Conservation (phyloP, 169 alveolate species). For the Toxoplasma gondii region DNA sequence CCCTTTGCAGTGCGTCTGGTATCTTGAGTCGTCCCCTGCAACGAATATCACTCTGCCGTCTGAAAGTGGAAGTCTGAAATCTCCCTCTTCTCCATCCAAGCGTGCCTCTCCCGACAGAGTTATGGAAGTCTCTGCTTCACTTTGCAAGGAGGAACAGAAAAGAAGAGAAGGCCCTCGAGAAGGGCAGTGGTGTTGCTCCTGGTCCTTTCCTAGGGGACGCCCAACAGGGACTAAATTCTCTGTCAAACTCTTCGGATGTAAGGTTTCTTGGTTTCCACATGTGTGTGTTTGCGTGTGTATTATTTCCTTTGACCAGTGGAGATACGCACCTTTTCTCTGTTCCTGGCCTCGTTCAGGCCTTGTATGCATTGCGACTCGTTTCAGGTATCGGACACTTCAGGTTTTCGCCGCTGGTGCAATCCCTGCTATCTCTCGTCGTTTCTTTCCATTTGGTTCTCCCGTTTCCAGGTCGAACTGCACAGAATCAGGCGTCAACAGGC, state of each 20-base stretch:
- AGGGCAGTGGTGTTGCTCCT: background rate
- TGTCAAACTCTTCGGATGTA: background rate
- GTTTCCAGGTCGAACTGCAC: too few species aligned
- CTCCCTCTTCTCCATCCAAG: background rate
- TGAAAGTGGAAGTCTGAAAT: background rate
- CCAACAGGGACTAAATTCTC: background rate
- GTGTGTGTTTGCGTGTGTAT: too few species aligned
- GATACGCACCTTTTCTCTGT: too few species aligned
- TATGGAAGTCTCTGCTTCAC: background rate
- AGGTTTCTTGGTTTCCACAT: too few species aligned
- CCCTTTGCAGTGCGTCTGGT: background rate
- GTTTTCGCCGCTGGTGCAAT: too few species aligned
- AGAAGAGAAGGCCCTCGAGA: background rate
- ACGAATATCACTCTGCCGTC: background rate
- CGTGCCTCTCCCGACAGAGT: background rate
- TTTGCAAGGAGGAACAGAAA: background rate
- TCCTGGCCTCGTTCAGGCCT: too few species aligned
- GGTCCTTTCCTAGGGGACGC: background rate
- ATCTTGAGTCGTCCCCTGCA: background rate
- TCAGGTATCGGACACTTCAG: too few species aligned
- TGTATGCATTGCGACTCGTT: too few species aligned
- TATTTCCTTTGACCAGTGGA: too few species aligned
- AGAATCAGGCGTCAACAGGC: too few species aligned
- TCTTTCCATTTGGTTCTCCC: too few species aligned
- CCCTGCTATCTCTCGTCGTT: too few species aligned